These are phyloP conservation scores for Nitzschia palea DNA, from an alignment of 108 stramenopile genomes.

Conservation along the genomic window DNA sequence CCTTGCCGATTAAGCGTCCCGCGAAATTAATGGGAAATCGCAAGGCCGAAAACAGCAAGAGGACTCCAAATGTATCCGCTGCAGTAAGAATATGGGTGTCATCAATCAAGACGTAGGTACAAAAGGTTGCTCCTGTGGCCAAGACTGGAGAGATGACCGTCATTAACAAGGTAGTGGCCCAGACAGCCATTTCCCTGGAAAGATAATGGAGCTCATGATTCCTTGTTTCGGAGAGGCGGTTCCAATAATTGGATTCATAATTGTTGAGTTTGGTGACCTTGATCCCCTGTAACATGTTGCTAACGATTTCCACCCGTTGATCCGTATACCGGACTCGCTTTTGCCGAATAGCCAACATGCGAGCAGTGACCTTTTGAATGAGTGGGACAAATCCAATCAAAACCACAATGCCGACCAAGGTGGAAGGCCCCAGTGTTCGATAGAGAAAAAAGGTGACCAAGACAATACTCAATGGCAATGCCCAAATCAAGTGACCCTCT, in stretches of 20 bases:
- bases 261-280: constrained; percentile 83
- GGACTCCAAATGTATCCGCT: constrained; percentile 67
- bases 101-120: constrained; percentile 57
- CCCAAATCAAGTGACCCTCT: constrained; percentile 89
- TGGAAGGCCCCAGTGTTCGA: constrained; percentile 63
- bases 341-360: constrained; percentile 64
- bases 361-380: constrained; percentile 50
- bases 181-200: constrained; percentile 64
- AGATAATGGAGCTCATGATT: constrained; percentile 53
- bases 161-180: constrained; percentile 69
- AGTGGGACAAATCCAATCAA: constrained; percentile 72
- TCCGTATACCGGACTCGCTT: constrained; percentile 69
- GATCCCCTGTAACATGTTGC: constrained; percentile 78
- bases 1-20: constrained; percentile 68
- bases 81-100: constrained; percentile 67
- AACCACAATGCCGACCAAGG: constrained; percentile 66
- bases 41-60: constrained; percentile 69
- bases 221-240: constrained; percentile 46
- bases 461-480: constrained; percentile 70
- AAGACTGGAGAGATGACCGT: constrained; percentile 60
- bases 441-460: constrained; percentile 71
- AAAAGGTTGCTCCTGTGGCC: constrained; percentile 74
- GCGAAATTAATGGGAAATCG: constrained; percentile 86
- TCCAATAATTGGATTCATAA: constrained; percentile 61
- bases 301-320: constrained; percentile 64